phyloP scores from a whole-genome alignment of 148 eudicot species.

The Vaccinium corymbosum region DNA sequence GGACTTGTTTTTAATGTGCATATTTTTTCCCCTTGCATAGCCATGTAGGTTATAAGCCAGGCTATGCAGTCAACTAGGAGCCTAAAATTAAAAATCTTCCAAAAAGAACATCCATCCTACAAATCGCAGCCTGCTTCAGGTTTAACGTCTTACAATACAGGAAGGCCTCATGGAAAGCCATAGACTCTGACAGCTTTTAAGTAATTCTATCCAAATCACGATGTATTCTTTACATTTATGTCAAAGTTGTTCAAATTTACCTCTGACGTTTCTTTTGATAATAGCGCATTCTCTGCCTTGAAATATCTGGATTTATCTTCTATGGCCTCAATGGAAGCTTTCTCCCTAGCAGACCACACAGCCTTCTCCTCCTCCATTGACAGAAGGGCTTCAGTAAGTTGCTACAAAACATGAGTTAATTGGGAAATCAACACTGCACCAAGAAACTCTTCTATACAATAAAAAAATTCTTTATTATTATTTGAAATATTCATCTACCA shows the following conservation, averaged over 20 bases:
- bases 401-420: slow-evolving; percentile 43
- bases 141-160: background rate
- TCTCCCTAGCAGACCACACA: slow-evolving; percentile 84
- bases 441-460: background rate
- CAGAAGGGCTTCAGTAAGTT: slow-evolving; percentile 83
- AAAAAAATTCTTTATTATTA: background rate
- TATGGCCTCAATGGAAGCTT: slow-evolving; percentile 69
- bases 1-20: background rate
- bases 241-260: slow-evolving; percentile 28
- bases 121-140: background rate
- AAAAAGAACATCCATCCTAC: background rate
- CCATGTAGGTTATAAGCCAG: background rate
- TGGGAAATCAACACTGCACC: slow-evolving; percentile 18
- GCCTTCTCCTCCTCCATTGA: slow-evolving; percentile 92
- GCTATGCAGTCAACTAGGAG: background rate
- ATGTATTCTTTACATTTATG: background rate
- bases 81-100: background rate
- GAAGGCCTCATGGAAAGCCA: slow-evolving; percentile 7
- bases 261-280: slow-evolving; percentile 55
- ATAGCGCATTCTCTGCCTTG: slow-evolving; percentile 42
- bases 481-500: slow-evolving; percentile 41
- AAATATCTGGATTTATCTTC: slow-evolving; percentile 47
- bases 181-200: slow-evolving; percentile 6
- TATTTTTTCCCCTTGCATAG: background rate
- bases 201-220: slow-evolving; percentile 7